Percentiles rank a stretch among this genome's conserved stretches.
Evolutionary conservation across 2,329 filamentous ascomycete species (phyloP).

Genomic region (Fusarium fracticaudum): DNA sequence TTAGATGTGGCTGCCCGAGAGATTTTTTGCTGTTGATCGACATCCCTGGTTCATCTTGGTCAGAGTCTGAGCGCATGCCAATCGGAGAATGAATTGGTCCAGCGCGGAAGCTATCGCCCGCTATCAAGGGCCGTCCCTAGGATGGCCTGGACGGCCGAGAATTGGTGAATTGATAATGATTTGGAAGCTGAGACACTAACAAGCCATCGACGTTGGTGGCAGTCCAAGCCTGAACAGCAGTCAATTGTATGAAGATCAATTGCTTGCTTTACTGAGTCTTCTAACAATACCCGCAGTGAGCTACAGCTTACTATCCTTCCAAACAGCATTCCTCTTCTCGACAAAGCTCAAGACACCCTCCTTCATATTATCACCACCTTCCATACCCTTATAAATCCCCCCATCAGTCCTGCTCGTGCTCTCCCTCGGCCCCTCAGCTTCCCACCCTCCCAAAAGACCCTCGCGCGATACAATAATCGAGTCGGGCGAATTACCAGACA

Average conservation of each 20-base stretch:
- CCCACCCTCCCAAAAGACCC: slow-evolving; percentile 78
- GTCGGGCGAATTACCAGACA: slow-evolving; percentile 77
- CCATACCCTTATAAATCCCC: slow-evolving; percentile 67
- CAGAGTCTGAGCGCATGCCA: slow-evolving; percentile 16
- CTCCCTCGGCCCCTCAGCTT: slow-evolving; percentile 70
- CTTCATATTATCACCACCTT: slow-evolving; percentile 75
- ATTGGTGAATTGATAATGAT: not conserved
- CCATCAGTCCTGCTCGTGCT: slow-evolving; percentile 67
- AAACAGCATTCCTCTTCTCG: slow-evolving; percentile 76
- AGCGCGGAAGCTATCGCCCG: slow-evolving; percentile 29
- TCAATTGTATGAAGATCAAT: not conserved
- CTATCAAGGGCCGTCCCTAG: slow-evolving; percentile 38
- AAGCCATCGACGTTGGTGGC: slow-evolving; percentile 32
- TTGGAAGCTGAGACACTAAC: not conserved
- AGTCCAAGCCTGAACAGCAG: not conserved
- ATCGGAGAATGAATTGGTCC: slow-evolving; percentile 16
- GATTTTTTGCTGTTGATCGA: slow-evolving; percentile 20
- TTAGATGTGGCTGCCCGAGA: slow-evolving; percentile 4
- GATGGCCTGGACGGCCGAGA: not conserved
- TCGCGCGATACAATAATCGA: slow-evolving; percentile 77
- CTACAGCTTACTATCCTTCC: slow-evolving; percentile 71
- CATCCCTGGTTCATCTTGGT: not conserved
- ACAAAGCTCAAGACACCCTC: slow-evolving; percentile 81
- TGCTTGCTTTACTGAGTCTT: too few relatives aligned
- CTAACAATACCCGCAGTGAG: too few relatives aligned